These are phyloP conservation scores for Globomyces pollinis-pini DNA, from an alignment of 192 early-diverging fungal genomes.

Conservation along the genomic window DNA sequence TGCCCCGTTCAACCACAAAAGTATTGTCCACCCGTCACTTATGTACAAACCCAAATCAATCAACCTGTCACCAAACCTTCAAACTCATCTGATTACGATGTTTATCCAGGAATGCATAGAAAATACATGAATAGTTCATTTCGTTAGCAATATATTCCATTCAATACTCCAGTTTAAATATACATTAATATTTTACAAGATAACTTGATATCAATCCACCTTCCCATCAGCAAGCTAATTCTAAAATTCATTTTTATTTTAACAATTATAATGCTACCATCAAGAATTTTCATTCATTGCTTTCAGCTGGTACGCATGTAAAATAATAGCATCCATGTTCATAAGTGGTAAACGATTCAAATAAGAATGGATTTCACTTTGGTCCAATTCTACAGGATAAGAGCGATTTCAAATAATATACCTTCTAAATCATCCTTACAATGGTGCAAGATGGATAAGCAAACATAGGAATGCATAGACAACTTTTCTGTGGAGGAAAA, in stretches of 20 bases:
- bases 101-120: neutral
- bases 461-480: conserved; percentile 77
- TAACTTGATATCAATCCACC: too few relatives aligned
- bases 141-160: neutral
- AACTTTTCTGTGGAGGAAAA: conserved; percentile 67
- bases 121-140: neutral
- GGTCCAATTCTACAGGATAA: conserved; percentile 72
- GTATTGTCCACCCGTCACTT: too few relatives aligned
- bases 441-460: conserved; percentile 70
- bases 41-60: too few relatives aligned
- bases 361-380: conserved; percentile 81
- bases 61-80: too few relatives aligned
- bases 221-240: too few relatives aligned
- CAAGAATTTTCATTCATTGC: too few relatives aligned
- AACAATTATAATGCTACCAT: too few relatives aligned
- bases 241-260: too few relatives aligned
- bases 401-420: neutral
- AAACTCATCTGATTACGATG: too few relatives aligned
- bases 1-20: too few relatives aligned
- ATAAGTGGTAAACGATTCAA: conserved; percentile 62
- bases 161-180: neutral
- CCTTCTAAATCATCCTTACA: conserved; percentile 71
- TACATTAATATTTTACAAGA: too few relatives aligned
- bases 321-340: neutral
- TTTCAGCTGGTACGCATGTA: too few relatives aligned